Percentiles rank a stretch among this genome's conserved stretches.
These are phyloP conservation scores for Bertia moriformis DNA, from an alignment of 2,329 filamentous ascomycete species.

Conservation along the genomic window DNA sequence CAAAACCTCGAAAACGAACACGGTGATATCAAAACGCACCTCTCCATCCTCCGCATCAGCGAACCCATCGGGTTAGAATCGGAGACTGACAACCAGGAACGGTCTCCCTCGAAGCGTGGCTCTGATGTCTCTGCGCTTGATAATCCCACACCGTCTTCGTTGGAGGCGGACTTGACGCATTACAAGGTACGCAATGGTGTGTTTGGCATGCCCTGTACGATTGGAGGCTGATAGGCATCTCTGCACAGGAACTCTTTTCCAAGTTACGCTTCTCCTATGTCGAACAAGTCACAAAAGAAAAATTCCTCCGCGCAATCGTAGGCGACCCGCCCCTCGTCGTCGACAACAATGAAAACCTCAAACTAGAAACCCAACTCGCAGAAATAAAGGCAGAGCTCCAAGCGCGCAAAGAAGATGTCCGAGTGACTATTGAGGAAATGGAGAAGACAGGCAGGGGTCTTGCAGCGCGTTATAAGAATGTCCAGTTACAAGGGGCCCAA, in stretches of 20 bases:
- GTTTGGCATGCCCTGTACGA: neutral
- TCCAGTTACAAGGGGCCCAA: neutral
- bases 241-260: constrained; percentile 1
- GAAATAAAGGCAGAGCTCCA: constrained; percentile 1
- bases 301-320: constrained; percentile 1
- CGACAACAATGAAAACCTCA: neutral
- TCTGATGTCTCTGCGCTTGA: neutral
- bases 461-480: neutral
- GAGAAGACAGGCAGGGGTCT: neutral
- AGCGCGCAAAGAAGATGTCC: neutral
- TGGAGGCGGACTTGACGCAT: constrained; percentile 1
- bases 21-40: neutral
- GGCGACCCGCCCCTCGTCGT: constrained; percentile 1
- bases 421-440: neutral
- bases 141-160: neutral
- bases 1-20: neutral
- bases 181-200: neutral
- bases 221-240: neutral
- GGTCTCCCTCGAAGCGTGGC: neutral
- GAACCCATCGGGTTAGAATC: neutral
- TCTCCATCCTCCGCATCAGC: neutral
- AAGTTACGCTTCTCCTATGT: neutral
- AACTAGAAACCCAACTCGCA: neutral
- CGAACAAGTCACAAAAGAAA: constrained; percentile 1
- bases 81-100: neutral